These are phyloP conservation scores for Leccinum variicolor DNA, from an alignment of 768 basidiomycete species.

Conservation along the genomic window DNA sequence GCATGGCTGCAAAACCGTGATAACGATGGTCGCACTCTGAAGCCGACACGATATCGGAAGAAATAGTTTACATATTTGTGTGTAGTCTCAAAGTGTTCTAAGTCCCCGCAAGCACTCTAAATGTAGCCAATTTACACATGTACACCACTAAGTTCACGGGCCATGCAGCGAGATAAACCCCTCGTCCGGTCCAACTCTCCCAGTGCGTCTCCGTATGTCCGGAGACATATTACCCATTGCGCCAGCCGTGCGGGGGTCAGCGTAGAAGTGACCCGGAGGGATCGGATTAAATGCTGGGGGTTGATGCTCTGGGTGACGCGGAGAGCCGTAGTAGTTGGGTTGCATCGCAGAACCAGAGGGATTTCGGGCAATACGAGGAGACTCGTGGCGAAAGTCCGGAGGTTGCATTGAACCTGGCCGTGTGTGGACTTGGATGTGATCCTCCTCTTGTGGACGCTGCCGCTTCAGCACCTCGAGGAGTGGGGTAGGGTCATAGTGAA, in stretches of 20 bases:
- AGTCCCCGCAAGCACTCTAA: background rate
- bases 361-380: constrained; percentile 31
- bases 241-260: constrained; percentile 25
- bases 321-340: constrained; percentile 31
- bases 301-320: constrained; percentile 31
- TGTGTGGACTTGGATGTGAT: constrained; percentile 18
- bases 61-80: background rate
- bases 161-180: constrained; percentile 33
- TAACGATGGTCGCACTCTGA: background rate
- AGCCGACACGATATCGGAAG: background rate
- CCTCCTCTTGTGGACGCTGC: constrained; percentile 29
- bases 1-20: background rate
- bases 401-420: constrained; percentile 31
- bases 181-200: constrained; percentile 31
- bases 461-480: constrained; percentile 51
- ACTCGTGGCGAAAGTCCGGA: constrained; percentile 33
- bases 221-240: constrained; percentile 37
- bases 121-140: background rate
- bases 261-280: constrained; percentile 43
- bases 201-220: constrained; percentile 30
- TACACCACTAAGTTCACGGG: constrained; percentile 9
- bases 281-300: constrained; percentile 30
- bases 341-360: constrained; percentile 27
- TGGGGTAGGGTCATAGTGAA: constrained; percentile 70
- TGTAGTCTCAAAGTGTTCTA: background rate